A percentile compares a stretch with the other conserved stretches of the same genome.
These are phyloP conservation scores for Colletotrichum sp. DNA, from an alignment of 2,329 filamentous ascomycete genomes.

Conservation along the genomic window DNA sequence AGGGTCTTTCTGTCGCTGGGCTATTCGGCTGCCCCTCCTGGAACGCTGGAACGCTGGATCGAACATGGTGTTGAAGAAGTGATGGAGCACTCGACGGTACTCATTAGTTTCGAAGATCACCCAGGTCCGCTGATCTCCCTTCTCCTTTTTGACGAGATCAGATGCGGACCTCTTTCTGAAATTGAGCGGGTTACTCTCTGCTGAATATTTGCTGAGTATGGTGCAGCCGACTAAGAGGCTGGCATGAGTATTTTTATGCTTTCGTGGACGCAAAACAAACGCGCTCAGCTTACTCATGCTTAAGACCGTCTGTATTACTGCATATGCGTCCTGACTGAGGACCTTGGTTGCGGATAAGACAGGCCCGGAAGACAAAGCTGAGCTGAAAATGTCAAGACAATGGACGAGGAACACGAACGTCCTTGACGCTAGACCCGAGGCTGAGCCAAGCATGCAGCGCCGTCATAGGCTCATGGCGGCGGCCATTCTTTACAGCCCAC, in stretches of 20 bases:
- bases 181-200: background rate
- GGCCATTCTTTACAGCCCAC: background rate
- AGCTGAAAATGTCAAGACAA: background rate
- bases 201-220: background rate
- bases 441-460: background rate
- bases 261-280: background rate
- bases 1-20: conserved; percentile 3
- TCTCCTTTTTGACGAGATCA: background rate
- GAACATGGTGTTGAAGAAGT: background rate
- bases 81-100: background rate
- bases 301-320: background rate
- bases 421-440: background rate
- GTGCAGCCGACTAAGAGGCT: background rate
- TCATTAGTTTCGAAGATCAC: background rate
- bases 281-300: background rate
- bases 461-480: conserved; percentile 5
- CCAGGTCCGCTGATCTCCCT: background rate
- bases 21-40: background rate
- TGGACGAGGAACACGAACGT: background rate
- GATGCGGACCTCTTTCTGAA: background rate
- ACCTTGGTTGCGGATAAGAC: conserved; percentile 5
- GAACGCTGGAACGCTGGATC: background rate
- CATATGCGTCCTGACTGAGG: background rate
- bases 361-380: background rate
- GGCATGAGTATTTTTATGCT: background rate